phyloP scores from a whole-genome alignment of 2,329 filamentous ascomycete genomes.

The Colletotrichum zoysiae region DNA sequence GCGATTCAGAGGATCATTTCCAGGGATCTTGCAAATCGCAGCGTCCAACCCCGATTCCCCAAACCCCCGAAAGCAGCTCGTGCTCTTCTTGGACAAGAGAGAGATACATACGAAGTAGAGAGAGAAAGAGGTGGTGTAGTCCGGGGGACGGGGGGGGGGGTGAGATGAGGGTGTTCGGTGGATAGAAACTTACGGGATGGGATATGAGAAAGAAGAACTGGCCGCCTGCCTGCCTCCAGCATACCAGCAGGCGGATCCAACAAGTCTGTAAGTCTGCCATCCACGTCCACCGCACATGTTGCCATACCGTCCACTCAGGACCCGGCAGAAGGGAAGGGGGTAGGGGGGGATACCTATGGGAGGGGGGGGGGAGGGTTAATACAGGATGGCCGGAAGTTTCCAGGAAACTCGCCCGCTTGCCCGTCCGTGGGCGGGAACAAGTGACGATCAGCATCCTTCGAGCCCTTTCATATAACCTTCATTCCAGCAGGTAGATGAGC shows the following conservation, averaged over 20 bases:
- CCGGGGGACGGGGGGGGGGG: not conserved
- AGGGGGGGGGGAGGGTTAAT: no score
- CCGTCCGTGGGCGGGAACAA: conserved; percentile 16
- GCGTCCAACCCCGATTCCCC: conserved; percentile 35
- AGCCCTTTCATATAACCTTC: conserved; percentile 30
- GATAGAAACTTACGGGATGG: conserved; percentile 11
- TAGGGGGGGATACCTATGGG: no score
- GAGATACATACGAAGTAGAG: not conserved
- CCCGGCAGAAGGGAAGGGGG: not conserved
- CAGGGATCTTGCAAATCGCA: conserved; percentile 43
- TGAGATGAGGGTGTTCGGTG: conserved; percentile 21
- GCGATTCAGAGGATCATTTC: conserved; percentile 41
- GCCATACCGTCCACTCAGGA: conserved; percentile 29
- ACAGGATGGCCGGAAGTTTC: conserved; percentile 17
- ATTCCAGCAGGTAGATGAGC: conserved; percentile 37
- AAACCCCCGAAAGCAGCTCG: conserved; percentile 27
- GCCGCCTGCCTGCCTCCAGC: conserved; percentile 4
- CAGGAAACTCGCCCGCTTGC: conserved; percentile 12
- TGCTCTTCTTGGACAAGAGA: not conserved
- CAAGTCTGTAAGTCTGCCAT: conserved; percentile 27
- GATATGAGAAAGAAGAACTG: not conserved
- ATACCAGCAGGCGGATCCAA: conserved; percentile 13
- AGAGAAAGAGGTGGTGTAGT: not conserved
- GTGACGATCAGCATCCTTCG: conserved; percentile 36
- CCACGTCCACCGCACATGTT: conserved; percentile 26